phyloP scores from a whole-genome alignment of 2,329 filamentous ascomycete species.

The Periconia macrospinosa region DNA sequence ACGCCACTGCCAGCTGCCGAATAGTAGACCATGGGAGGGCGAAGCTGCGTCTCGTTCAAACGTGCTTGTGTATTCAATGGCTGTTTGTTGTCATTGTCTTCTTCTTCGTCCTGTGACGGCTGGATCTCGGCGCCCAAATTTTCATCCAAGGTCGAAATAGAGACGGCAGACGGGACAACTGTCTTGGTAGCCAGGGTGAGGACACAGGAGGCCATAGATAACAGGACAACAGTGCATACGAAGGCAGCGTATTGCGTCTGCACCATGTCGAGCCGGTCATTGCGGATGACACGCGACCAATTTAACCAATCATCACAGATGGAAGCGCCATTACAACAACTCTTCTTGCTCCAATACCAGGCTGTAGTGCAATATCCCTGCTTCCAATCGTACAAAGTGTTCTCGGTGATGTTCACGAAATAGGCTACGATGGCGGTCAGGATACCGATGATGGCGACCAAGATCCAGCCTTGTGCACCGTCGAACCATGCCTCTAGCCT shows the following conservation, averaged over 20 bases:
- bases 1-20: conserved; percentile 95
- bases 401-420: conserved; percentile 83
- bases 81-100: conserved; percentile 47
- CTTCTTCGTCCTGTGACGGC: conserved; percentile 47
- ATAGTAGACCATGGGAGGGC: conserved; percentile 86
- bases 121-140: conserved; percentile 71
- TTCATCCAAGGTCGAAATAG: conserved; percentile 86
- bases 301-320: conserved; percentile 63
- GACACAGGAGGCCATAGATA: conserved; percentile 73
- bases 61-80: conserved; percentile 45
- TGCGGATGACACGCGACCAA: conserved; percentile 64
- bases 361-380: conserved; percentile 74
- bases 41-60: conserved; percentile 42
- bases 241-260: conserved; percentile 81
- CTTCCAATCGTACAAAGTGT: conserved; percentile 85
- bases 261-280: conserved; percentile 50
- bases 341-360: conserved; percentile 75
- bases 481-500: conserved; percentile 77
- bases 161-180: conserved; percentile 84
- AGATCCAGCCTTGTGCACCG: conserved; percentile 88
- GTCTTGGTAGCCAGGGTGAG: conserved; percentile 91
- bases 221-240: conserved; percentile 67
- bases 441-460: conserved; percentile 87
- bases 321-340: conserved; percentile 61
- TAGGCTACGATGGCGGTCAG: conserved; percentile 86